Evolutionary conservation across 2,329 filamentous ascomycete genomes (phyloP).

Genomic region (Rachicladosporium sp.): DNA sequence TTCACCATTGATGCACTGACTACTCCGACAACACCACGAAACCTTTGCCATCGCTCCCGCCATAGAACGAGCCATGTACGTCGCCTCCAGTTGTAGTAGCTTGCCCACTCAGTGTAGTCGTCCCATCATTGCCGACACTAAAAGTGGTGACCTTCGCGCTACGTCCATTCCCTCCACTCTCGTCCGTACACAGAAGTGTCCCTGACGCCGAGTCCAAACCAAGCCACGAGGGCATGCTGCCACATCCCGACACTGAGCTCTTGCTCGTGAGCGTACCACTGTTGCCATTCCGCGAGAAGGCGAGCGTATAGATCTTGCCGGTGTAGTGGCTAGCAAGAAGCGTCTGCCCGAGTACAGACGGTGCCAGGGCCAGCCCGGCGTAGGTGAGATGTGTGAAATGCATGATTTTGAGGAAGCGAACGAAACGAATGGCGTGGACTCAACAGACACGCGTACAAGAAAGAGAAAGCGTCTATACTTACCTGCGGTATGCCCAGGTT

Average conservation of each 20-base stretch:
- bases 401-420: neutral
- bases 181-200: conserved; percentile 7
- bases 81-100: conserved; percentile 5
- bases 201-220: conserved; percentile 4
- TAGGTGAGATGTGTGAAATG: conserved; percentile 3
- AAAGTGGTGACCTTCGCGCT: conserved; percentile 5
- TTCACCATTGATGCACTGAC: neutral
- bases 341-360: conserved; percentile 2
- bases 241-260: conserved; percentile 4
- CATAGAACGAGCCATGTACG: conserved; percentile 5
- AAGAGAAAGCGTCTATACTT: no score
- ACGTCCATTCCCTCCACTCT: conserved; percentile 5
- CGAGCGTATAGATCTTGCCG: conserved; percentile 4
- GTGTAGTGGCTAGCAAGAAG: conserved; percentile 6
- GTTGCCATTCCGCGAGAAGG: conserved; percentile 5
- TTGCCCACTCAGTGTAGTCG: conserved; percentile 2
- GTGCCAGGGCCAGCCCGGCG: conserved; percentile 5
- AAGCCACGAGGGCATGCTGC: conserved; percentile 7
- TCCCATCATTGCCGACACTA: conserved; percentile 1
- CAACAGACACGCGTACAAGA: no score
- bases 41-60: conserved; percentile 3
- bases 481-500: no score
- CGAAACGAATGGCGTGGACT: no score
- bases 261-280: conserved; percentile 3
- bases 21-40: conserved; percentile 7